phyloP scores from a whole-genome alignment of 257 asterid species.

The Solanum pennellii region DNA sequence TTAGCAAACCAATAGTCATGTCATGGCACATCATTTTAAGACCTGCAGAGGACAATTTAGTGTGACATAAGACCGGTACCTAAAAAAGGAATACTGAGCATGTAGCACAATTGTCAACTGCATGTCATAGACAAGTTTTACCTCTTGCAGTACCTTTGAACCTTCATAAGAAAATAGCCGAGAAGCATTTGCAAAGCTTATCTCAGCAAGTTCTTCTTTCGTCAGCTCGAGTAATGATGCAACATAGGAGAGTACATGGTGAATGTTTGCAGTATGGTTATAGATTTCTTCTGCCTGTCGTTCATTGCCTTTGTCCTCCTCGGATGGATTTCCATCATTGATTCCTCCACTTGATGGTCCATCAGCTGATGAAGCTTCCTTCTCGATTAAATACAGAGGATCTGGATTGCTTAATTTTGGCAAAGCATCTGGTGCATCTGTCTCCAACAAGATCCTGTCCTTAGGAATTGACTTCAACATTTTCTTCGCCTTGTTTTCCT shows the following conservation, averaged over 20 bases:
- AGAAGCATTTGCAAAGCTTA: constrained; percentile 57
- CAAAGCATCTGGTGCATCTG: constrained; percentile 89
- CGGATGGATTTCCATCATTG: not conserved
- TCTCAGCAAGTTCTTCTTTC: constrained; percentile 50
- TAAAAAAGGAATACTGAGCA: not conserved
- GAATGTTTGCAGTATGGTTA: constrained; percentile 90
- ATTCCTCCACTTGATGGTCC: constrained; percentile 7
- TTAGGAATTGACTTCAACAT: constrained; percentile 64
- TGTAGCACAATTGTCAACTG: not conserved
- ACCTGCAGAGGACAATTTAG: not conserved
- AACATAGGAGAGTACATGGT: constrained; percentile 56
- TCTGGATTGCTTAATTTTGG: constrained; percentile 25
- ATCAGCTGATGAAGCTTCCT: constrained; percentile 5
- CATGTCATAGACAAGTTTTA: not conserved
- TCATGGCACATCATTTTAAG: not conserved
- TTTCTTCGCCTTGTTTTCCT: constrained; percentile 82
- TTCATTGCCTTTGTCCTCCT: constrained; percentile 4
- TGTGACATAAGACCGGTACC: not conserved
- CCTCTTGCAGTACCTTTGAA: constrained; percentile 39
- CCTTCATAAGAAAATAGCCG: constrained; percentile 73
- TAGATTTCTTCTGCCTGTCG: constrained; percentile 12
- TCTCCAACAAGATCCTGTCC: constrained; percentile 88
- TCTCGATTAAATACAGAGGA: constrained; percentile 24
- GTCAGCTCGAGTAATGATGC: constrained; percentile 55
- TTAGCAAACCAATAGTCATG: not conserved